A percentile compares a stretch with the other conserved stretches of the same genome.
phyloP scores from a whole-genome alignment of 2,329 filamentous ascomycete species.

The Sporothrix inflata region DNA sequence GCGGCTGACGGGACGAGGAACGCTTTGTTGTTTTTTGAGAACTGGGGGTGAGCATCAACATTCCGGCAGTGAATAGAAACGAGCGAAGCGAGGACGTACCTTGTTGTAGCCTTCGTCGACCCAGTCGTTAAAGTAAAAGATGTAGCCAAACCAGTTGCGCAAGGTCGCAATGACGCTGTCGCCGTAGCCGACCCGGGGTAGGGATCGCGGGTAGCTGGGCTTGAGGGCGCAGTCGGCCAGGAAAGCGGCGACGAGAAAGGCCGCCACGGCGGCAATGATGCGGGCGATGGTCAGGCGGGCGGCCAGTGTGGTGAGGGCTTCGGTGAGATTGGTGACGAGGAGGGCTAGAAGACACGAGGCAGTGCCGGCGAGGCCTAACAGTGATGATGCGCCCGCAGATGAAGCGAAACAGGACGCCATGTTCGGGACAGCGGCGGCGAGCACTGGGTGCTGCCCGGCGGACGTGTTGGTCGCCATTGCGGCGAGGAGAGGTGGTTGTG shows the following conservation, averaged over 20 bases:
- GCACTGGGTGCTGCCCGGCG: background rate
- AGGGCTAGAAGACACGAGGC: background rate
- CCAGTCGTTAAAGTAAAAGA: slow-evolving; percentile 46
- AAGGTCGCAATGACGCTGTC: slow-evolving; percentile 44
- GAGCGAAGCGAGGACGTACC: slow-evolving; percentile 36
- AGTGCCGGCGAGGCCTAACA: background rate
- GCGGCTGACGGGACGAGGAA: slow-evolving; percentile 50
- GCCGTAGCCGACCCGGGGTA: slow-evolving; percentile 48
- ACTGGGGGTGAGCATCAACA: too few species aligned
- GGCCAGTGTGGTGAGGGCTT: background rate
- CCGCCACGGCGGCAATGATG: slow-evolving; percentile 36
- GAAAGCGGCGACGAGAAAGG: slow-evolving; percentile 46
- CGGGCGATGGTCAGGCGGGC: slow-evolving; percentile 39
- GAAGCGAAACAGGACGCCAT: background rate
- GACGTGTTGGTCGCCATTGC: slow-evolving; percentile 7
- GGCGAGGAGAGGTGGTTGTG: background rate
- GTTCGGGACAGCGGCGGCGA: background rate
- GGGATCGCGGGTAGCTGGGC: slow-evolving; percentile 45
- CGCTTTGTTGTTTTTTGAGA: slow-evolving; percentile 46
- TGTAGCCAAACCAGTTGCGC: slow-evolving; percentile 47
- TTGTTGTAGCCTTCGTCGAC: slow-evolving; percentile 49
- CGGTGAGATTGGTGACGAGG: background rate
- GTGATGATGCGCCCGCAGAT: background rate
- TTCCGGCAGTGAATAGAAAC: too few species aligned
- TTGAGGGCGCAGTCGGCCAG: slow-evolving; percentile 46